Base-by-base conservation (phyloP, 2,329 filamentous ascomycete species). In the Juglanconis oblonga region DNA sequence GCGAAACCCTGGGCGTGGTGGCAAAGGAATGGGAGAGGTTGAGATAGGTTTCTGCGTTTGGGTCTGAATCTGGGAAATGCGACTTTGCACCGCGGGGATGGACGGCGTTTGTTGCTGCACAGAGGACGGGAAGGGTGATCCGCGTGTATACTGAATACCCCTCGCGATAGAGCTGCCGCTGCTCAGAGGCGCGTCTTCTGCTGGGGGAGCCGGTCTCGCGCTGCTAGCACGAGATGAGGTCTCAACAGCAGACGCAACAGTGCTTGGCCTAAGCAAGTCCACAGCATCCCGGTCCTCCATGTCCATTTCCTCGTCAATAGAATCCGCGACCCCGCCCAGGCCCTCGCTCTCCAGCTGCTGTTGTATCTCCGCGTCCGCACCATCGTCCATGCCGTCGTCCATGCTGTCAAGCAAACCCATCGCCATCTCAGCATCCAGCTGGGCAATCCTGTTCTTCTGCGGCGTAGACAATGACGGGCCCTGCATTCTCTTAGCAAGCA, bases 381-480 rank as follows among this genome's bases (percentile, higher is more conserved):
- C 24, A 24, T 24, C 4, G 64, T 73, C 65, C n/a, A 67, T 65
- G 7, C 65, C 67, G 1, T 64, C 67, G 3, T 31, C n/a, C 36
- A 57, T 54, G 24, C 65, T 17, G 52, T 61, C 40, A 55, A n/a
- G 40, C 47, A 58, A 14, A 0, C 48, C 35, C 14, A 55, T 55
- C 13, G 64, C 64, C 55, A 66, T 63, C n/a, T 64, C 65, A 1
- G 65, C 67, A 5, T 70, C 65, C 5, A 69, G 6, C n/a, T 66
- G 66, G 3, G 67, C 68, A 3, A 66, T 55, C 36, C 64, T 72
- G 47, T 55, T 64, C 56, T 77, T 78, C 57, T 72, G 66, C 3
- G 76, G 75, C 7, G 75, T 76, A 5, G 76, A 76, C 7, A 77
- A 63, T 0, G 76, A 77, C 0, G 75, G 75, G 0, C 73, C 73